Evolutionary conservation across 2,329 filamentous ascomycete species (phyloP), one percentile per base, ranked within the genome.

Genomic region (Aspergillus sergii): DNA sequence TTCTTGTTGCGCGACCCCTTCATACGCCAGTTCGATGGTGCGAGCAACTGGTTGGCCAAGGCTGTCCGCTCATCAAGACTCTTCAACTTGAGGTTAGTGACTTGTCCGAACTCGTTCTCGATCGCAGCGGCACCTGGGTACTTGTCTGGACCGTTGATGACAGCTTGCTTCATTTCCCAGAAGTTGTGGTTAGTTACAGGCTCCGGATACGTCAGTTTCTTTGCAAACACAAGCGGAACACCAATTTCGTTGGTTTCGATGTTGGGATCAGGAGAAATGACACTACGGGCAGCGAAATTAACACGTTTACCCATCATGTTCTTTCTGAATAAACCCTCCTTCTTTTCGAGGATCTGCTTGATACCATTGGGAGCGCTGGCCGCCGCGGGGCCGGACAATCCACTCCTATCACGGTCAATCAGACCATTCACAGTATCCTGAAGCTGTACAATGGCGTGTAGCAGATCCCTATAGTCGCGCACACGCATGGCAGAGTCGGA

Each of bases 231-330:
- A n/a, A 94, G 92, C 21, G 95, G 95, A 3, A 99, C 94, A 77
- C 95, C 95, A 69, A 99, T 98, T 80, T 99, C 95, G 77, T 97
- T 98, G 21, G 95, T 98, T 78, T 99, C 95, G 72, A 99, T 97
- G 74, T 98, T 99, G 3, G 95, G 95, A 75, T 99, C 95, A 0
- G 95, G 95, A 11, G 94, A 98, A 71, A 99, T 99, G 76, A 99
- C 95, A 85, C 92, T 96, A 77, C 95, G 91, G 43, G 95, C 95
- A 57, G 95, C 95, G 76, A 95, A 98, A 78, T 99, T 98, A 81
- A 99, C 95, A 83, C 95, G 93, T 84, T 99, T 99, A 65, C 95
- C 95, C 95, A 99, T 99, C 95, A 99, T 98, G 80, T 99, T 97
- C 83, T 97, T 98, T 72, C 95, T 87, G 84, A 99, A 99, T 34